Base-by-base conservation (phyloP, 805 yeast genomes). In the Pichia scutulata region DNA sequence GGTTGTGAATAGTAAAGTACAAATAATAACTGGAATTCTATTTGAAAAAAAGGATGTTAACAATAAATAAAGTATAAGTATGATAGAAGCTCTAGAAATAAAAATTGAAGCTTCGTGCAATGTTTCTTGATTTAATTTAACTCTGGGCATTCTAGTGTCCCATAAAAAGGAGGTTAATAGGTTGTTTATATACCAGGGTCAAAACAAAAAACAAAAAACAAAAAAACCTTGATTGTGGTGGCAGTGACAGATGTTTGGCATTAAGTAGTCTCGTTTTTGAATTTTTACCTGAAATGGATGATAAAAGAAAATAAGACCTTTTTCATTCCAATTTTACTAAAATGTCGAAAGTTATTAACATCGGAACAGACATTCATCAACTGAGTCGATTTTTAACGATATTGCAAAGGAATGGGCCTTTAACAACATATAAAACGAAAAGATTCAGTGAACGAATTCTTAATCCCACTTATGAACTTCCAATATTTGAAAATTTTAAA, bases 361-460 rank as follows among this genome's bases (percentile, higher is more conserved):
- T 82, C 14, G 89, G 89, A 8, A 71, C 73, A 8, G 92, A 84
- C 57, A 56, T 84, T 3, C 71, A 81, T 28, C 63, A 68, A 24
- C 61, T 76, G 0, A 54, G 70, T 16, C 63, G 90, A 41, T 77
- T 84, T 50, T 57, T 63, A 2, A 53, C 58, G 1, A 66, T 84
- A 0, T 61, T 82, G 2, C 42, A 37, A 1, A 63, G 67, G 23
- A 62, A 63, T 39, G 70, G 70, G 3, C 60, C 52, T 0, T 25
- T 69, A 13, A 68, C 68, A 6, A 52, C 69, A 3, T 51, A 56
- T 13, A 65, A 64, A 40, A 62, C 76, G 1, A 52, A 43, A 8
- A 65, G 80, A 36, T 65, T 83, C 21, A 63, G 74, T 2, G 56
- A 60, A 24, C 64, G 84, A 22, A 69, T 85, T 1, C 70, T 85